Evolutionary conservation across 495 filamentous ascomycete genomes (phyloP), one percentile per base, ranked within the genome.

Genomic region (Penicillium malachiteum): DNA sequence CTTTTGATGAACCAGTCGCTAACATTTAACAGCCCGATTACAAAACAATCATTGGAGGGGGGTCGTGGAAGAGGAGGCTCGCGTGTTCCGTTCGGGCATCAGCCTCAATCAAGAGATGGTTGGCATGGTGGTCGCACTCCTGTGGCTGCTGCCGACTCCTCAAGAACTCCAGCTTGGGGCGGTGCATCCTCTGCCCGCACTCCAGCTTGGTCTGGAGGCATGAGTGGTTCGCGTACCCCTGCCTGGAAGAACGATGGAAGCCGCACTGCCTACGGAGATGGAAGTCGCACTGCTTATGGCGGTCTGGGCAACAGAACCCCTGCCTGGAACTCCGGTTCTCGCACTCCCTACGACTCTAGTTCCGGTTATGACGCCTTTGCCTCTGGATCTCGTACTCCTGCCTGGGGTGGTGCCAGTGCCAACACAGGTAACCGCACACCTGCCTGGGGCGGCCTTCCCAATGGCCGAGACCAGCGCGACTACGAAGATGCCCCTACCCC

Each of bases 231-330:
- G 42, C 84, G 90, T 43, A 94, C 90, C 3, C 90, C 90, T 3
- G 86, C 87, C 7, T 93, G 90, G 90, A 87, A 85, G 55, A 73
- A 60, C 50, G 87, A 87, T 57, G 84, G 84, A 45, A 88, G 81
- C 7, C 84, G 83, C 54, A 92, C 87, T 10, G 84, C 87, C 3
- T 90, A 91, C 65, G 90, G 92, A 62, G 91, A 93, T 64, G 91
- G 91, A 47, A 88, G 75, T 62, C 84, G 89, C 34, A 94, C 88
- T 9, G 81, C 74, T 55, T 93, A 81, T 78, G 84, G 88, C 50
- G 87, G 75, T 33, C 58, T 64, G 54, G 68, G 73, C 21, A 76
- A 74, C 50, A 74, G 80, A 42, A 82, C 79, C 5, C 78, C 81
- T 33, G 76, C 78, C 26, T 82, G 81, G 80, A 78, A 80, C 54